Base-by-base conservation (phyloP, 352 stramenopile species). In the Globisporangium mamillatum region DNA sequence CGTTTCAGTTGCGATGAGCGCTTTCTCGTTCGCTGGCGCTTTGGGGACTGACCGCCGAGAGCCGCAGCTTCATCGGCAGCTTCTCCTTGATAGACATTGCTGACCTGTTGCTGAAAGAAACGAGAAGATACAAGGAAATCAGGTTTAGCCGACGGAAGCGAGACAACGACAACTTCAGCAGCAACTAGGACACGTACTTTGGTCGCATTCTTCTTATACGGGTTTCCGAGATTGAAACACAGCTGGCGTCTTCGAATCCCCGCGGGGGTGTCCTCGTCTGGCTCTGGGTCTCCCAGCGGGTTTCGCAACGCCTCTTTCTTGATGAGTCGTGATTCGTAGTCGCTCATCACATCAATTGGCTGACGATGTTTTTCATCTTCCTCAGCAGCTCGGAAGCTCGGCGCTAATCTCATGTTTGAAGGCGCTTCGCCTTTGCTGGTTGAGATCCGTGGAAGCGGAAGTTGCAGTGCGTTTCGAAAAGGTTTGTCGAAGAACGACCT, bases 141-240 rank as follows among this genome's bases (percentile, higher is more conserved):
- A 52, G 18, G 16, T 52, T 52, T 52, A 52, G 44, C 9, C 16
- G 22, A 22, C 6, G 18, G 6, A 22, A 52, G 4, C 18, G 1
- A 52, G 44, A 52, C 6, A 52, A 22, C 22, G 27, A 10, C 14
- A 3, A 56, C 4, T 2, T 22, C 1, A 58, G 24, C 48, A 18
- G 1, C 38, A 60, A 1, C 50, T 67, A 48, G 57, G 32, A 29
- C 16, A n/a, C 68, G 10, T 60, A 87, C 79, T 71, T 96, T 96
- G 1, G 85, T 90, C n/a, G 84, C 74, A 52, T 77, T 94, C 74
- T 95, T 95, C 74, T 95, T 96, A 83, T 96, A 96, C 20, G 89
- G 89, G 54, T 94, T 95, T 20, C 88, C 89, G 4, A 96, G 68
- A 48, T 94, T 94, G 64, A 96, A 95, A 55, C 83, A 92, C 14